A percentile compares a stretch with the other conserved stretches of the same genome.
These are phyloP conservation scores for Geotrichum reessii DNA, from an alignment of 1,139 yeast species.

Conservation along the genomic window DNA sequence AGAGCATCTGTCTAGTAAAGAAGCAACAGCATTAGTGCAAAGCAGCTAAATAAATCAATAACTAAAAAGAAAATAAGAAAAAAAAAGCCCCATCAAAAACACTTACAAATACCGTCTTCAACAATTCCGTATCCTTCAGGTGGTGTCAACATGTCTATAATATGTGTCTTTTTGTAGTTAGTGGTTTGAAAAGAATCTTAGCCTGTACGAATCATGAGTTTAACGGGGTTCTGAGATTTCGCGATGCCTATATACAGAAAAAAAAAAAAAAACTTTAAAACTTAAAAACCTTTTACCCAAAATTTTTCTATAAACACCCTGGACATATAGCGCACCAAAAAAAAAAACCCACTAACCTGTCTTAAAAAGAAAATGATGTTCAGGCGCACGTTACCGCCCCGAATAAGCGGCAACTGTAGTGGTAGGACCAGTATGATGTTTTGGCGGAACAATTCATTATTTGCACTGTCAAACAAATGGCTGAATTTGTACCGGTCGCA, in stretches of 20 bases:
- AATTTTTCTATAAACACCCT: neutral
- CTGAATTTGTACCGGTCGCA: constrained; percentile 4
- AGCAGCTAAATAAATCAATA: neutral
- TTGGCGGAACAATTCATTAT: constrained; percentile 4
- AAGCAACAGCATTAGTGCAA: neutral
- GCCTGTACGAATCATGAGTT: no score
- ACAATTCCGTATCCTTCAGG: constrained; percentile 59
- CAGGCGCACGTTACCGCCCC: neutral
- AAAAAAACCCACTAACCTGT: neutral
- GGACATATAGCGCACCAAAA: neutral
- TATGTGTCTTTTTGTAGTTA: neutral
- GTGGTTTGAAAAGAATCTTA: neutral
- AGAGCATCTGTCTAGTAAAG: constrained; percentile 43
- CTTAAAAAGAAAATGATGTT: neutral
- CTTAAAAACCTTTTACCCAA: neutral
- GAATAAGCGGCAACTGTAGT: neutral
- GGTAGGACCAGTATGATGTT: neutral
- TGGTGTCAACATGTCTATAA: constrained; percentile 45
- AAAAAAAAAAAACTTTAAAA: neutral
- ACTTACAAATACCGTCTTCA: constrained; percentile 46
- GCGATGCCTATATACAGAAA: neutral
- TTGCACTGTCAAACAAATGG: constrained; percentile 17
- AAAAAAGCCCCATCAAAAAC: neutral
- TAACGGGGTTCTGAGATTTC: no score
- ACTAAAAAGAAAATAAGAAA: neutral